phyloP scores from a whole-genome alignment of 2,329 filamentous ascomycete species.

The Scleromitrula shiraiana region DNA sequence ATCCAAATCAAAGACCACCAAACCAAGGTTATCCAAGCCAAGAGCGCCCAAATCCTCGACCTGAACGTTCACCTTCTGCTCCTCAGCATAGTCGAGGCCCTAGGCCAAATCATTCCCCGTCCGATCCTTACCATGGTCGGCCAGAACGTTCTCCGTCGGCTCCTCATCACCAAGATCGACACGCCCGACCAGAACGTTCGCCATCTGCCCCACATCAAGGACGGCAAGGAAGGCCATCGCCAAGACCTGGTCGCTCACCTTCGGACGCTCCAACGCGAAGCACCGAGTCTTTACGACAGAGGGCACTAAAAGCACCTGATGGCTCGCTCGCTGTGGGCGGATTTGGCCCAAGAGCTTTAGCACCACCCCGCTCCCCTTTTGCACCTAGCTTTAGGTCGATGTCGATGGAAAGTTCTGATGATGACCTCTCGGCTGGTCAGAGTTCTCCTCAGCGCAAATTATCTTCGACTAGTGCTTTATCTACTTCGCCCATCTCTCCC shows the following conservation, averaged over 20 bases:
- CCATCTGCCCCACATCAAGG: constrained; percentile 1
- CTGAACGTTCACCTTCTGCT: constrained; percentile 5
- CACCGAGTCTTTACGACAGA: constrained; percentile 24
- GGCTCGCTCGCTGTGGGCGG: constrained; percentile 18
- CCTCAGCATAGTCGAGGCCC: neutral
- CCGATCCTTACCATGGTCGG: neutral
- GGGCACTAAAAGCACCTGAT: constrained; percentile 20
- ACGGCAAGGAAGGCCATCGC: neutral
- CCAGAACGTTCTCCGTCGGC: constrained; percentile 1
- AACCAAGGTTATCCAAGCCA: too few relatives aligned
- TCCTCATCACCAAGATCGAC: constrained; percentile 1
- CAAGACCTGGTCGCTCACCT: constrained; percentile 7
- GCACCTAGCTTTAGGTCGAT: constrained; percentile 52
- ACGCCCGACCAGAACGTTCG: constrained; percentile 3
- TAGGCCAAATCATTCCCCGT: neutral
- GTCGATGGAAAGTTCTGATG: constrained; percentile 59
- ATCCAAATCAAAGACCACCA: too few relatives aligned
- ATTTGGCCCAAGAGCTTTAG: constrained; percentile 35
- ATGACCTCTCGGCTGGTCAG: constrained; percentile 53
- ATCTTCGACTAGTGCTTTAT: constrained; percentile 61
- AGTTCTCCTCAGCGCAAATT: constrained; percentile 62
- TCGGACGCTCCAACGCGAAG: constrained; percentile 20
- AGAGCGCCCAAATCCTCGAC: neutral
- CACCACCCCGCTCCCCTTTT: constrained; percentile 38
- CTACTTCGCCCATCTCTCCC: constrained; percentile 56